These are phyloP conservation scores for Saccharum spontaneum DNA, from an alignment of 176 grass and related monocot genomes.

Conservation along the genomic window DNA sequence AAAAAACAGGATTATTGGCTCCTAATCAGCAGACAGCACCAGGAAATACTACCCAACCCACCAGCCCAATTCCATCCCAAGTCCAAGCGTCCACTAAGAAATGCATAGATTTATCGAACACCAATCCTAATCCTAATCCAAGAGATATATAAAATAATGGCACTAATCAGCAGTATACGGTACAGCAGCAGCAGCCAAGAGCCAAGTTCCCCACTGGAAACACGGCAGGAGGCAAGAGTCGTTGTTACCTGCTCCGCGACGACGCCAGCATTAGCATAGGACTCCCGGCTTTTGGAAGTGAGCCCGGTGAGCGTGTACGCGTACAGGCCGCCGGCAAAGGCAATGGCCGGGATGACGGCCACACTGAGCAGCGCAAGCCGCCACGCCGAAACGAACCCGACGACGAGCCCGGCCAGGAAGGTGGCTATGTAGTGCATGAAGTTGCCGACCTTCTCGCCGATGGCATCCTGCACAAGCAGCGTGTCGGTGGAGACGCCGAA, in stretches of 20 bases:
- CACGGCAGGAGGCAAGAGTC: not conserved
- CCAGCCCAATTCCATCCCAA: conserved; percentile 24
- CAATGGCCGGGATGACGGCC: conserved; percentile 89
- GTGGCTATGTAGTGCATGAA: conserved; percentile 95
- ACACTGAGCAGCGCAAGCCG: conserved; percentile 89
- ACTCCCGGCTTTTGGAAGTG: conserved; percentile 90
- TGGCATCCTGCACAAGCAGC: conserved; percentile 93
- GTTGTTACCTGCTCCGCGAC: conserved; percentile 88
- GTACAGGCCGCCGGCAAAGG: conserved; percentile 99
- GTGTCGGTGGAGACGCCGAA: conserved; percentile 94
- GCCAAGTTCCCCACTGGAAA: conserved; percentile 1
- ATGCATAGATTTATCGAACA: conserved; percentile 24
- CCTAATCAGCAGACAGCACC: conserved; percentile 47
- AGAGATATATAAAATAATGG: not conserved
- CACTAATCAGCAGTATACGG: not conserved
- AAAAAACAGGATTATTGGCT: conserved; percentile 39
- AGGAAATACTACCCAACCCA: conserved; percentile 50
- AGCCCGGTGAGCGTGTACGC: conserved; percentile 94
- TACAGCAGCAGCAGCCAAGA: not conserved
- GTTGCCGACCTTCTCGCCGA: conserved; percentile 98
- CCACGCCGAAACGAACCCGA: conserved; percentile 90
- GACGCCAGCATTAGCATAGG: conserved; percentile 94
- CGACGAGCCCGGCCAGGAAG: conserved; percentile 86
- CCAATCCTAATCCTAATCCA: conserved; percentile 27
- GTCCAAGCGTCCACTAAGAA: conserved; percentile 39